Conservation (phyloP, 2,329 filamentous ascomycete species). For the Curvularia sp. region DNA sequence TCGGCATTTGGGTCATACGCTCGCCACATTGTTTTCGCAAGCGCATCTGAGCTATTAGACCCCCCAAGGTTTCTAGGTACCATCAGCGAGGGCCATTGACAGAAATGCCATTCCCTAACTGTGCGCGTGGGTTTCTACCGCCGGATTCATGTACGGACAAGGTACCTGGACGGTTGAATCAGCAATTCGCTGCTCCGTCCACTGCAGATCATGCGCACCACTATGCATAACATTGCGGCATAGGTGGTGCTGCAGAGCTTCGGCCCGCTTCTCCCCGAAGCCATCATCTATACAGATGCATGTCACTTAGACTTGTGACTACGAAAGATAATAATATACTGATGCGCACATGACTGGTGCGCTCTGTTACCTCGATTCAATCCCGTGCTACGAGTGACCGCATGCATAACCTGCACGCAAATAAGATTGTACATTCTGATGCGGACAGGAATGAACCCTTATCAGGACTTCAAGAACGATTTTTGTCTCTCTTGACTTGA, state of each 20-base stretch:
- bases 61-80: not conserved
- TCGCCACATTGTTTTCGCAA: not conserved
- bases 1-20: slow-evolving; percentile 1
- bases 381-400: not conserved
- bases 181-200: slow-evolving; percentile 1
- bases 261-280: not conserved
- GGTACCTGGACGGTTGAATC: not conserved
- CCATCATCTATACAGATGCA: not conserved
- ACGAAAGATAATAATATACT: slow-evolving; percentile 1
- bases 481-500: not conserved
- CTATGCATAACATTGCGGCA: slow-evolving; percentile 1
- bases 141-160: not conserved
- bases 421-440: not conserved
- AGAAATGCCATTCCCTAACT: slow-evolving; percentile 1
- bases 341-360: slow-evolving; percentile 7
- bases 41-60: not conserved
- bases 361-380: not conserved
- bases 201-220: not conserved
- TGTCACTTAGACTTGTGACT: not conserved
- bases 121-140: not conserved
- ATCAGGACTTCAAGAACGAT: not conserved
- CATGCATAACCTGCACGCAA: not conserved
- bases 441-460: not conserved
- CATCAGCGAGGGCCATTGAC: not conserved
- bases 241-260: not conserved